Evolutionary conservation across 768 basidiomycete species (phyloP), one percentile per base, ranked within the genome.

Genomic region (Boletus pseudo-olivaceus): DNA sequence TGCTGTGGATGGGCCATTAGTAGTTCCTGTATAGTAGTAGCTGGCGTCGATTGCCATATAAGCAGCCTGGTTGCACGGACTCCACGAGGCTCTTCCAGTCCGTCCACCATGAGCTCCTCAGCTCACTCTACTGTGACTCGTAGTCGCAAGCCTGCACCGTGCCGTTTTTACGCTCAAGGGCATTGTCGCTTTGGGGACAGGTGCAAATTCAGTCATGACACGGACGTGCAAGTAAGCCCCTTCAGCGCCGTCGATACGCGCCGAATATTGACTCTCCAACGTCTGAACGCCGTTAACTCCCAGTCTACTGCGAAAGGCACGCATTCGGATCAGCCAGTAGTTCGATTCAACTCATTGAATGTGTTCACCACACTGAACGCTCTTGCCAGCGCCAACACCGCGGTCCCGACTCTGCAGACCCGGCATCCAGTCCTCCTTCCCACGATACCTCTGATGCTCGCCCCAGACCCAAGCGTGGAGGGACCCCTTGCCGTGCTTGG

Each of bases 401-500:
- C 17, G 44, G 38, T 4, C 8, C 27, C 4, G 9, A 35, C 23
- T 14, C 42, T 17, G 23, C 39, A 26, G n/a, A 47, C n/a, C 2
- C 29, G 1, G 26, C 46, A 8, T 37, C 32, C 19, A 49, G 10
- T n/a, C 19, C 34, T 12, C 17, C 44, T 39, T 35, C 55, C 15
- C 46, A 47, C 5, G 47, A 49, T 15, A 4, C 51, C 52, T 60
- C 62, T 57, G 58, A 52, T 56, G 46, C 53, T 40, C 53, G 56
- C 8, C 61, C 55, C 53, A 61, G 60, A 56, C 40, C 62, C 58
- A 69, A 67, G 54, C 56, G 49, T 46, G 56, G 54, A 40, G 57
- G 58, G 14, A 51, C 12, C 1, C 60, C 61, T 45, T 71, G 69
- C 58, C 62, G 54, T 34, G 60, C 67, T 47, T 74, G 75, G 76